These are phyloP conservation scores for Melocanna baccifera DNA, from an alignment of 176 grass and related monocot species.

Conservation along the genomic window DNA sequence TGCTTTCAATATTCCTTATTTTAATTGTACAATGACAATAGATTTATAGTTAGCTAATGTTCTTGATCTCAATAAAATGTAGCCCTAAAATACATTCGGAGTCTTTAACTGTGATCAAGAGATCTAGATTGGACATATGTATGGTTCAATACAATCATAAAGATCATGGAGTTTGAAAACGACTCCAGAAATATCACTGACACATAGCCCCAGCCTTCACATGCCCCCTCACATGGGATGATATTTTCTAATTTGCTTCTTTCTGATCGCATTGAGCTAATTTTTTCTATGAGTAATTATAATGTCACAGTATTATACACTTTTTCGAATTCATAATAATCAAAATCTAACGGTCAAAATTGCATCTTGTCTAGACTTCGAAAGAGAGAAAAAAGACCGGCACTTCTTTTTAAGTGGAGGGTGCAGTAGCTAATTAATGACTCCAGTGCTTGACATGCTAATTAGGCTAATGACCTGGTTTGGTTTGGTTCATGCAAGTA, in stretches of 20 bases:
- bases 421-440: background rate
- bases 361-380: background rate
- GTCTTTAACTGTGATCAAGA: background rate
- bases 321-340: background rate
- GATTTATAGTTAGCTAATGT: background rate
- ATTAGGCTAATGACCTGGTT: background rate
- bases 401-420: background rate
- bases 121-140: background rate
- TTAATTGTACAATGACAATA: background rate
- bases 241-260: background rate
- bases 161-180: background rate
- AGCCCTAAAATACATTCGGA: background rate
- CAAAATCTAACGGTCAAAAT: background rate
- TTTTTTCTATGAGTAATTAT: background rate
- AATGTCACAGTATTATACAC: background rate
- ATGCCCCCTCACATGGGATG: background rate
- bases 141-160: background rate
- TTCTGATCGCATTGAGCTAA: background rate
- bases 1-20: background rate
- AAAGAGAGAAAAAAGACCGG: background rate
- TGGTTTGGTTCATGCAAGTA: background rate
- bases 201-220: background rate
- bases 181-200: background rate
- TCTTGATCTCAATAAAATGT: background rate
- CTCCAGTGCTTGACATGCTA: background rate